These are phyloP conservation scores for Curvularia lunata DNA, from an alignment of 2,329 filamentous ascomycete genomes.

Conservation along the genomic window DNA sequence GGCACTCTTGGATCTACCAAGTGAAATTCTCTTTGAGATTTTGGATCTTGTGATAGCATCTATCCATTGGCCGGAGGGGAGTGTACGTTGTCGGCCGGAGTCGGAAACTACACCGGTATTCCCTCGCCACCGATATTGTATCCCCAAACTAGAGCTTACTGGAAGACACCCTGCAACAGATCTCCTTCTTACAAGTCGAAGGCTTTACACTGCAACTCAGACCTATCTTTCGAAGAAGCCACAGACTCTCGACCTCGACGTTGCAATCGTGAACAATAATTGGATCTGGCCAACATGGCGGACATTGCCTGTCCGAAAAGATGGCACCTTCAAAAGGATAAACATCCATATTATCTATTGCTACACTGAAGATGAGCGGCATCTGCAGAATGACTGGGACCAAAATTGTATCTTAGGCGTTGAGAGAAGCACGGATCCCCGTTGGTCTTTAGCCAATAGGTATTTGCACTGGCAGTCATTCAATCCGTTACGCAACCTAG, in stretches of 20 bases:
- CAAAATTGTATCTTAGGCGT: neutral
- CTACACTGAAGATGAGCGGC: constrained; percentile 14
- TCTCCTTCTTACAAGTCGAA: constrained; percentile 11
- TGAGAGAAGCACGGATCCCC: neutral
- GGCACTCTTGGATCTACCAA: constrained; percentile 17
- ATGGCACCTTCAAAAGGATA: constrained; percentile 7
- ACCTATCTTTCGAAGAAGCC: constrained; percentile 9
- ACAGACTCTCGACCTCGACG: constrained; percentile 15
- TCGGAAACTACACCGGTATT: neutral
- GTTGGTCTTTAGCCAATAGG: neutral
- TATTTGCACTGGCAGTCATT: neutral
- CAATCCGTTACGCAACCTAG: neutral
- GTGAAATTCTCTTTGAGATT: constrained; percentile 20
- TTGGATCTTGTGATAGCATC: constrained; percentile 7
- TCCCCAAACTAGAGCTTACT: neutral
- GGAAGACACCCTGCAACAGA: neutral
- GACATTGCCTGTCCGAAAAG: constrained; percentile 10
- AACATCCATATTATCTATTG: constrained; percentile 19
- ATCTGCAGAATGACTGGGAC: neutral
- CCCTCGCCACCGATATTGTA: neutral
- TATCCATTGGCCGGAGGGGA: neutral
- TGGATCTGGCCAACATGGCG: constrained; percentile 27
- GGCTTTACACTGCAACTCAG: constrained; percentile 13
- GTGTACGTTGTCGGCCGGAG: neutral
- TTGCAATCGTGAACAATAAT: constrained; percentile 20